phyloP scores from a whole-genome alignment of 148 eudicot genomes.

The Rhododendron simsii region DNA sequence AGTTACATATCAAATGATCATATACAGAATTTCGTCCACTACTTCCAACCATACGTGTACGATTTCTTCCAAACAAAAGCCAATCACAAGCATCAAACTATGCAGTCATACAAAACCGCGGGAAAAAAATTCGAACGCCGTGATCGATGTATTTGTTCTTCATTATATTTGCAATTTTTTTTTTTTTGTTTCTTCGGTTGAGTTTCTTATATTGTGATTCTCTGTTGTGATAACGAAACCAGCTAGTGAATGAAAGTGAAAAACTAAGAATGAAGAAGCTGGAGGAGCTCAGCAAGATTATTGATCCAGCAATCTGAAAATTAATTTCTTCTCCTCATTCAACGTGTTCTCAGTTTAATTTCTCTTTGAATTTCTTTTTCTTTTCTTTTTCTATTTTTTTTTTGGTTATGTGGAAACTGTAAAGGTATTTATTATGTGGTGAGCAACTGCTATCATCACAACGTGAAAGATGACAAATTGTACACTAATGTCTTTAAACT shows the following conservation, averaged over 20 bases:
- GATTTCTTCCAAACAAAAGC: neutral
- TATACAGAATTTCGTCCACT: no score
- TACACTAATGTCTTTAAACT: neutral
- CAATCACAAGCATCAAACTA: neutral
- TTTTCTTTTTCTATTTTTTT: neutral
- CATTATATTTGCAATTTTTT: neutral
- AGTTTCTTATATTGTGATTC: neutral
- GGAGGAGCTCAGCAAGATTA: slow-evolving; percentile 37
- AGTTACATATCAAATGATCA: no score
- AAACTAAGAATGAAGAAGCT: slow-evolving; percentile 41
- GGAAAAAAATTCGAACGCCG: neutral
- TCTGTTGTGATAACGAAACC: neutral
- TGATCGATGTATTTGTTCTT: neutral
- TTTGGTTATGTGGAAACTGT: neutral
- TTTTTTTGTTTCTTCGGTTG: neutral
- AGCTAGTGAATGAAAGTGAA: slow-evolving; percentile 45
- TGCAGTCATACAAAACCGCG: neutral
- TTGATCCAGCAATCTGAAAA: slow-evolving; percentile 9
- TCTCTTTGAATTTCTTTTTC: neutral
- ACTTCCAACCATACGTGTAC: neutral
- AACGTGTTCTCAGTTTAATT: neutral
- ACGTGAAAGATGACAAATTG: neutral
- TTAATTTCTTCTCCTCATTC: neutral
- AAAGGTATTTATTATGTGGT: neutral
- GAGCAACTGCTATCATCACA: neutral